A percentile compares a stretch with the other conserved stretches of the same genome.
These are phyloP conservation scores for Trifolium repens DNA, from an alignment of 306 rosid genomes.

Conservation along the genomic window DNA sequence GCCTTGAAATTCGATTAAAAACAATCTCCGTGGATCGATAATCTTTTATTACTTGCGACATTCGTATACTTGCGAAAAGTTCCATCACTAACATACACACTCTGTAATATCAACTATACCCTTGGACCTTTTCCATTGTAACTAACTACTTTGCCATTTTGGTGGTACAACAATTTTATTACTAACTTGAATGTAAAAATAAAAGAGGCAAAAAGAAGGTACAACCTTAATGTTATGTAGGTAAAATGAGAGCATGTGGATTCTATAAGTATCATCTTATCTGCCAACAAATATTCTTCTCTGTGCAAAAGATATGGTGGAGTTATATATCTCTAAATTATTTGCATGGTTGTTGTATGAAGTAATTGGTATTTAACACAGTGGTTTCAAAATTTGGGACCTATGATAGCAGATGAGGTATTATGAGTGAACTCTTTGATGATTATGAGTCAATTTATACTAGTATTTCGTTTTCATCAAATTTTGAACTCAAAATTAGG, in stretches of 20 bases:
- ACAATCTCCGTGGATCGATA: no score
- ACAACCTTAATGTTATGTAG: slow-evolving; percentile 14
- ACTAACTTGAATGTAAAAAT: background rate
- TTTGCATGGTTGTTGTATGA: slow-evolving; percentile 75
- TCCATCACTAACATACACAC: no score
- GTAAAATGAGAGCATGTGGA: slow-evolving; percentile 43
- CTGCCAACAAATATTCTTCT: slow-evolving; percentile 59
- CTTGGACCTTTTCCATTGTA: background rate
- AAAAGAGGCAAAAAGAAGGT: background rate
- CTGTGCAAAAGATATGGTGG: slow-evolving; percentile 14
- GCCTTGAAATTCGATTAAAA: no score
- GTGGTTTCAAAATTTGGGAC: slow-evolving; percentile 65
- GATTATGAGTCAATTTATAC: slow-evolving; percentile 8
- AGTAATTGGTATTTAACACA: slow-evolving; percentile 68
- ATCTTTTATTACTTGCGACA: no score
- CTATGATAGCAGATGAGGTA: slow-evolving; percentile 34
- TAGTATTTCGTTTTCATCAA: slow-evolving; percentile 41
- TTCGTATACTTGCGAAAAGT: no score
- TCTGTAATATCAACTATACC: no score
- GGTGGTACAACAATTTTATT: slow-evolving; percentile 11
- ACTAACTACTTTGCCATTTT: slow-evolving; percentile 26
- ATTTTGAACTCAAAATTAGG: slow-evolving; percentile 31
- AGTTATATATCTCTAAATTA: slow-evolving; percentile 45
- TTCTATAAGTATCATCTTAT: slow-evolving; percentile 11
- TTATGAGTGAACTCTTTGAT: slow-evolving; percentile 41